These are phyloP conservation scores for Escallonia rubra DNA, from an alignment of 129 eudicot species.

Conservation along the genomic window DNA sequence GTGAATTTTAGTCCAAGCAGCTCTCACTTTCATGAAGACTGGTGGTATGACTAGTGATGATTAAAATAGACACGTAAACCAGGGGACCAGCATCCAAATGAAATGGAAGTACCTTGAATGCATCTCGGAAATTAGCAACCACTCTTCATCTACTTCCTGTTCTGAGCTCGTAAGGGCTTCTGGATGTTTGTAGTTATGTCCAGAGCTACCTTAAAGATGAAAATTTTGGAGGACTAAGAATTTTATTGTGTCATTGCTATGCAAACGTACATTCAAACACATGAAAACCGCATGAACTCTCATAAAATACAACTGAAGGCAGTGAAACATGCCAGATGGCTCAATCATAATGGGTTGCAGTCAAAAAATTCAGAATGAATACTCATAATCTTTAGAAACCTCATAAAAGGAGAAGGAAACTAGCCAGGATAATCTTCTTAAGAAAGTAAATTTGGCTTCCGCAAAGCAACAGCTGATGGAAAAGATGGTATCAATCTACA, in stretches of 20 bases:
- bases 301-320: not conserved
- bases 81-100: not conserved
- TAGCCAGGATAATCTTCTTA: not conserved
- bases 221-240: not conserved
- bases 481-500: too few relatives aligned
- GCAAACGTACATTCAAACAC: not conserved
- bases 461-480: too few relatives aligned
- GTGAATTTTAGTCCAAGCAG: not conserved
- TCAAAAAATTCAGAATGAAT: not conserved
- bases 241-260: not conserved
- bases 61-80: not conserved
- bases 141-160: conserved; percentile 62
- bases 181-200: conserved; percentile 25
- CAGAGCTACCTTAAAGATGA: conserved; percentile 26
- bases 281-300: not conserved
- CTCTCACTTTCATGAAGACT: too few relatives aligned
- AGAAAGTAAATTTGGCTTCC: too few relatives aligned
- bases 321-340: not conserved
- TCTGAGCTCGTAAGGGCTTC: conserved; percentile 28
- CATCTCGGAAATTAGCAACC: conserved; percentile 73
- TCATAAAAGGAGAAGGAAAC: not conserved
- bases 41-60: too few relatives aligned
- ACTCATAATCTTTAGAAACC: not conserved
- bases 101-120: conserved; percentile 66
- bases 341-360: not conserved